Conservation (phyloP, 1,284 basidiomycete genomes). For the Sanghuangporus sanghuang region DNA sequence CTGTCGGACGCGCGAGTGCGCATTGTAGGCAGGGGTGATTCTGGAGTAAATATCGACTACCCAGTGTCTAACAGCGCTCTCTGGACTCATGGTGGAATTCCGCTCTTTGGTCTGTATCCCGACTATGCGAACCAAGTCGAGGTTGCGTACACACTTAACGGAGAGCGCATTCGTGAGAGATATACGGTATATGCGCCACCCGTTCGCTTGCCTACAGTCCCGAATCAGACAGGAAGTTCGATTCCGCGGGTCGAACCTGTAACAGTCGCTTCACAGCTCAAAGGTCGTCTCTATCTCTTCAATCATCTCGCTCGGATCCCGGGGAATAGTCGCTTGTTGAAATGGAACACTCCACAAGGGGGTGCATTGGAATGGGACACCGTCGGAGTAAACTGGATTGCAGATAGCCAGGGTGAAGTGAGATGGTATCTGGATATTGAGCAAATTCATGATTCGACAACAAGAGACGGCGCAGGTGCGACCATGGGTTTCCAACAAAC, state of each 20-base stretch:
- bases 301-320: slow-evolving; percentile 3
- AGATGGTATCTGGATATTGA: slow-evolving; percentile 6
- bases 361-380: slow-evolving; percentile 4
- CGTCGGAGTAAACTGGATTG: slow-evolving; percentile 1
- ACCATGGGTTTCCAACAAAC: slow-evolving; percentile 9
- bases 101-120: neutral
- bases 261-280: neutral
- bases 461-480: neutral
- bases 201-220: neutral
- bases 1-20: neutral
- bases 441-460: slow-evolving; percentile 3
- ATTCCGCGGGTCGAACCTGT: neutral
- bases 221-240: slow-evolving; percentile 2
- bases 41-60: slow-evolving; percentile 4
- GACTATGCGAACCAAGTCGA: slow-evolving; percentile 4
- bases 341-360: slow-evolving; percentile 1
- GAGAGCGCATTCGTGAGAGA: neutral
- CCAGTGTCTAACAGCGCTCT: slow-evolving; percentile 1
- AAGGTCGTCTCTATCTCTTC: neutral
- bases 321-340: neutral
- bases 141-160: slow-evolving; percentile 3
- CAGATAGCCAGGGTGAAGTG: slow-evolving; percentile 1
- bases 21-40: neutral
- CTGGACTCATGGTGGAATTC: slow-evolving; percentile 7
- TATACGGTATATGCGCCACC: slow-evolving; percentile 3